A percentile compares a stretch with the other conserved stretches of the same genome.
phyloP scores from a whole-genome alignment of 2,329 filamentous ascomycete species.

The Nothopassalora personata region DNA sequence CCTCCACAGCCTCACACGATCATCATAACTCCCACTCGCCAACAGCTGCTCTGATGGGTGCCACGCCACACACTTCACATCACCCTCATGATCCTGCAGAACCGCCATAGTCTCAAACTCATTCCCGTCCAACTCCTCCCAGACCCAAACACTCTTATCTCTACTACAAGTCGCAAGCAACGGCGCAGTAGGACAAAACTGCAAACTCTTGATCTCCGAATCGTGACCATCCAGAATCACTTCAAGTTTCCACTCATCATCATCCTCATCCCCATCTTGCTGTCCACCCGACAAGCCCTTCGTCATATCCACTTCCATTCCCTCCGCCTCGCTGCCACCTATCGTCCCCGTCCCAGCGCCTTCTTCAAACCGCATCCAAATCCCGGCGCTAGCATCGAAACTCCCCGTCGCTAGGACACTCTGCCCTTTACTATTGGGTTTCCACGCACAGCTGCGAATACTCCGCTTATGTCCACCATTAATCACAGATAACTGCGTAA shows the following conservation, averaged over 20 bases:
- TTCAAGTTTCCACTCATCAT: conserved; percentile 87
- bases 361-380: conserved; percentile 62
- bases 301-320: conserved; percentile 31
- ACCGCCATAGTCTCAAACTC: conserved; percentile 97
- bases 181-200: conserved; percentile 67
- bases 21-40: conserved; percentile 89
- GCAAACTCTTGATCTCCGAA: conserved; percentile 79
- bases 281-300: conserved; percentile 25
- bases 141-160: conserved; percentile 96
- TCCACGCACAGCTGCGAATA: conserved; percentile 83
- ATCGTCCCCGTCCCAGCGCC: conserved; percentile 21
- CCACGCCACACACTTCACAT: conserved; percentile 93
- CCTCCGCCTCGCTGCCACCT: conserved; percentile 14
- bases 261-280: conserved; percentile 48
- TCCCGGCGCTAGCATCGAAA: conserved; percentile 86
- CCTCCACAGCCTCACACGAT: conserved; percentile 81
- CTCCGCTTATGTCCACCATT: conserved; percentile 86
- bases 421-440: conserved; percentile 59
- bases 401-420: conserved; percentile 84
- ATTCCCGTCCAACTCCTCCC: conserved; percentile 92
- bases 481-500: conserved; percentile 72
- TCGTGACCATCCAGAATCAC: conserved; percentile 93
- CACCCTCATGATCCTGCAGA: conserved; percentile 86
- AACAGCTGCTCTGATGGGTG: conserved; percentile 74
- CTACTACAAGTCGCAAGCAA: conserved; percentile 84